These are phyloP conservation scores for Exsudoporus frostii DNA, from an alignment of 768 basidiomycete genomes.

Conservation along the genomic window DNA sequence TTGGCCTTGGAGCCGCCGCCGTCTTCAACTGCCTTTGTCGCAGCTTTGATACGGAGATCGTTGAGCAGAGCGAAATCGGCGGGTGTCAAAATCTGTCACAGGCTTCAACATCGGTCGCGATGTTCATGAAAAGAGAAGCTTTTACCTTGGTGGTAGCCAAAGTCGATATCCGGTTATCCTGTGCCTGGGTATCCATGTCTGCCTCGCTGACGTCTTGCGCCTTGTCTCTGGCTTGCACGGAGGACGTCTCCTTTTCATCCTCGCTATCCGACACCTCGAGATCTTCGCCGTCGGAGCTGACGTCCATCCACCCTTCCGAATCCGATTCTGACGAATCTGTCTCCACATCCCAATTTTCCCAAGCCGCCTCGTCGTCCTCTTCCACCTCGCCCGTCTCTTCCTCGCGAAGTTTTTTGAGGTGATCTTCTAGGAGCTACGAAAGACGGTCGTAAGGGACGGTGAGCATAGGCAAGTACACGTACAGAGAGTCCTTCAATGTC, in stretches of 20 bases:
- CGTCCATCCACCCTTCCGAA: slow-evolving; percentile 76
- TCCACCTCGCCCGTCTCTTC: slow-evolving; percentile 56
- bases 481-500: slow-evolving; percentile 91
- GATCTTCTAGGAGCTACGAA: slow-evolving; percentile 79
- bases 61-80: slow-evolving; percentile 93
- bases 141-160: slow-evolving; percentile 78
- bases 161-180: slow-evolving; percentile 49
- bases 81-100: slow-evolving; percentile 84
- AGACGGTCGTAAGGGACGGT: not conserved
- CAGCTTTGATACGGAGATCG: slow-evolving; percentile 81
- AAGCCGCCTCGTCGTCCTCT: slow-evolving; percentile 65
- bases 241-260: slow-evolving; percentile 47
- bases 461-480: slow-evolving; percentile 27
- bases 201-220: not conserved
- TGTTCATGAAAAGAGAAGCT: not conserved
- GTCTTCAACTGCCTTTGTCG: slow-evolving; percentile 62
- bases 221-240: slow-evolving; percentile 6
- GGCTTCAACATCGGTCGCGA: not conserved
- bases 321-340: slow-evolving; percentile 61
- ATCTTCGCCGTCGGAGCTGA: slow-evolving; percentile 62
- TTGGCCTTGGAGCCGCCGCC: slow-evolving; percentile 77
- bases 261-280: slow-evolving; percentile 87
- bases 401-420: slow-evolving; percentile 67
- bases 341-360: slow-evolving; percentile 89
- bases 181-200: slow-evolving; percentile 23